These are phyloP conservation scores for Xenoacremonium recifei DNA, from an alignment of 2,329 filamentous ascomycete genomes.

Conservation along the genomic window DNA sequence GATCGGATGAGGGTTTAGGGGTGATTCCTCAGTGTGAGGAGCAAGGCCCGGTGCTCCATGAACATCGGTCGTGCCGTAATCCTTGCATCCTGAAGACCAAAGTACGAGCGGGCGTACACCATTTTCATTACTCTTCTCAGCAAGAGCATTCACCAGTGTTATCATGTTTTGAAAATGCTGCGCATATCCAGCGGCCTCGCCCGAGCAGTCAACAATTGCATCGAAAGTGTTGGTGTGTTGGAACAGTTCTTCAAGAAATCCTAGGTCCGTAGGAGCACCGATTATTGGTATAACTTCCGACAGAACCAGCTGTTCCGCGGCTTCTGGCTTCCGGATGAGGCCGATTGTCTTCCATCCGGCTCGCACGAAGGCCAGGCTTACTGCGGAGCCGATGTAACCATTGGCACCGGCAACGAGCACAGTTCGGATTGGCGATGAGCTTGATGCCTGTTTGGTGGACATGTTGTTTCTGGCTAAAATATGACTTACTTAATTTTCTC, in stretches of 20 bases:
- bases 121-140: slow-evolving; percentile 28
- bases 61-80: slow-evolving; percentile 40
- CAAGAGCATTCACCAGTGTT: slow-evolving; percentile 32
- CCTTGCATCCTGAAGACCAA: slow-evolving; percentile 48
- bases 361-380: slow-evolving; percentile 43
- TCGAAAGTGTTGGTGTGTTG: slow-evolving; percentile 32
- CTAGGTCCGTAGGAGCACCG: slow-evolving; percentile 34
- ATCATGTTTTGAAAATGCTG: slow-evolving; percentile 38
- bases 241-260: slow-evolving; percentile 27
- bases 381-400: slow-evolving; percentile 46
- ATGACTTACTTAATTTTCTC: background rate
- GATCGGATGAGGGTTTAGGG: slow-evolving; percentile 25
- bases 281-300: slow-evolving; percentile 41
- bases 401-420: slow-evolving; percentile 49
- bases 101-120: slow-evolving; percentile 41
- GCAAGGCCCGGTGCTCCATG: slow-evolving; percentile 33
- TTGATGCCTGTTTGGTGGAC: background rate
- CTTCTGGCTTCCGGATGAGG: slow-evolving; percentile 36
- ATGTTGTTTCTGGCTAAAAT: background rate
- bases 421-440: slow-evolving; percentile 12
- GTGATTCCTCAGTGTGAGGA: slow-evolving; percentile 43
- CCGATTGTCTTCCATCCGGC: slow-evolving; percentile 46
- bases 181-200: slow-evolving; percentile 38
- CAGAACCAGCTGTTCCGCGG: slow-evolving; percentile 26
- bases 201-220: slow-evolving; percentile 42